A percentile compares a stretch with the other conserved stretches of the same genome.
Conservation (phyloP, 305 asterid species). For the Euphrasia arctica region DNA sequence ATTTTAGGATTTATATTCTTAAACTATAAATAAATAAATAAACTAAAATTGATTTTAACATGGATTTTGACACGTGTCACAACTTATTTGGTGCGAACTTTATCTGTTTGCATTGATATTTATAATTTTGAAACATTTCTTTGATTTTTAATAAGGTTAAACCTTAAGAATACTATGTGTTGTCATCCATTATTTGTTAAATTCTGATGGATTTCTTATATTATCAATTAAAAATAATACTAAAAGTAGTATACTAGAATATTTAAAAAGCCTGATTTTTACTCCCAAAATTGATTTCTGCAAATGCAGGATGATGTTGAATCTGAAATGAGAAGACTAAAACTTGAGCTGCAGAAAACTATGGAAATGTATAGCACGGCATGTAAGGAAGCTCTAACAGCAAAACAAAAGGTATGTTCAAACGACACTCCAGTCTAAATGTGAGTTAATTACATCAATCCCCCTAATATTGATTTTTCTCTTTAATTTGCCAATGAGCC, state of each 20-base stretch:
- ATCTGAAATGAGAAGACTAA: conserved; percentile 86
- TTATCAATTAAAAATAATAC: no score
- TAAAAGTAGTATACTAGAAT: no score
- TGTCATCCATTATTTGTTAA: no score
- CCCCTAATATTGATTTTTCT: not conserved
- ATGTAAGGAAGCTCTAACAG: conserved; percentile 78
- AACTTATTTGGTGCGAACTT: no score
- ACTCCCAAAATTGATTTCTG: not conserved
- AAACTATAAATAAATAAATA: not conserved
- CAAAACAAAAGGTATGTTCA: conserved; percentile 69
- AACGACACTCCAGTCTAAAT: no score
- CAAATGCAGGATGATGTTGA: conserved; percentile 72
- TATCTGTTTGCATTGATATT: no score
- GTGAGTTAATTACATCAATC: not conserved
- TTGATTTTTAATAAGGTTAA: not conserved
- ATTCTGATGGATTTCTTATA: no score
- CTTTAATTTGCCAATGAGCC: not conserved
- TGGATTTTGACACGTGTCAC: no score
- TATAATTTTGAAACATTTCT: no score
- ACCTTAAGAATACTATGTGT: not conserved
- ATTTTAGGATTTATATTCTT: no score
- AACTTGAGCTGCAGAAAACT: conserved; percentile 72
- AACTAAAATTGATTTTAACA: no score
- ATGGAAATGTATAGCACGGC: conserved; percentile 93
- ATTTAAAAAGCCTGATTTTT: no score